Evolutionary conservation across 352 stramenopile species (phyloP), one percentile per base, ranked within the genome.

Genomic region (Phytopythium kandeliae): DNA sequence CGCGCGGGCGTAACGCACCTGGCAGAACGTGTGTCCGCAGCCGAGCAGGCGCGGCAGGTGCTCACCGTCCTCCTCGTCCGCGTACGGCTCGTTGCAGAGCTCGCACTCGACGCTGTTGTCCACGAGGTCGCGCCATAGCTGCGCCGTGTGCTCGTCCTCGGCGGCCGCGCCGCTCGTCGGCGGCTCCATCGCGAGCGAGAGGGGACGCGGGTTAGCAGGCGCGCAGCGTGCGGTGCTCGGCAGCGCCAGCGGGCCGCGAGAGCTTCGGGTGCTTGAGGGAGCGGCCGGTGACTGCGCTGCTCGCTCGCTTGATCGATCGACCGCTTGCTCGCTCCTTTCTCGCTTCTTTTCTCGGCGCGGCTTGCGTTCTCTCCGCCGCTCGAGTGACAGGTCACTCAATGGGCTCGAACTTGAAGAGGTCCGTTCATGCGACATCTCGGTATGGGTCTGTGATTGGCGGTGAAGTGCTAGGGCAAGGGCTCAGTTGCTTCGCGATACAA

Each of bases 11-110:
- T 10, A 45, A 54, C 42, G 58, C 63, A 86, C 79, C 74, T 93
- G 78, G 58, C 82, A 93, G 54, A 91, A 90, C 11, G 82, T 93
- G 54, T 93, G 82, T 26, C 82, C 82, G 60, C 82, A 93, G 16
- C 55, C 62, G 30, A 93, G 70, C 51, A 93, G 62, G 4, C 82
- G 75, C 25, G 82, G 82, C 35, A 86, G 68, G 54, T 90, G 82
- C 41, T 70, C 69, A 24, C 74, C 67, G 17, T 69, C 63, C 43
- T 79, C 57, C 50, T 80, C 64, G 46, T 91, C 78, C 42, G 80
- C 78, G 58, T 93, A 93, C 9, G 78, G 79, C 58, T 91, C 77
- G 64, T 93, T 91, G 63, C 82, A 93, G 24, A 93, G 65, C 63
- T 93, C 82, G 57, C 82, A 93, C 64, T 93, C 82, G 57, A 93